These are phyloP conservation scores for Zygosaccharomyces gambellarensis DNA, from an alignment of 805 yeast genomes.

Conservation along the genomic window DNA sequence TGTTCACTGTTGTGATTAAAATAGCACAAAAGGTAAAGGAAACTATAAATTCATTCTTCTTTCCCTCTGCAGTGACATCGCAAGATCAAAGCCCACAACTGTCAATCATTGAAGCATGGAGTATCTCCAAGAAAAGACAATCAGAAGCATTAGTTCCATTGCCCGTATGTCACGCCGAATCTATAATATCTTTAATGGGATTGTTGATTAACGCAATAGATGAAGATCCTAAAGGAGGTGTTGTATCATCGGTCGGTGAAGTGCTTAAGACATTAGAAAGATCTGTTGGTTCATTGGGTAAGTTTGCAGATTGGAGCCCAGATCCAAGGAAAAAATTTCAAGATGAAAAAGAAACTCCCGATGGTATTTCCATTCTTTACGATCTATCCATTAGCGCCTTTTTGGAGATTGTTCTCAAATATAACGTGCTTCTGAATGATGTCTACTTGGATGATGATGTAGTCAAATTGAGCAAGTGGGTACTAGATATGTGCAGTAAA, in stretches of 20 bases:
- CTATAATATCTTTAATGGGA: constrained; percentile 53
- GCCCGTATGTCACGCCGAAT: constrained; percentile 61
- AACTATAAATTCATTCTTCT: constrained; percentile 20
- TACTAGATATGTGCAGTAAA: constrained; percentile 45
- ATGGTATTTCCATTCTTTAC: constrained; percentile 51
- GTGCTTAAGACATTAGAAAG: constrained; percentile 55
- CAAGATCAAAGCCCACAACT: constrained; percentile 15
- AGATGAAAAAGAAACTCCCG: constrained; percentile 25
- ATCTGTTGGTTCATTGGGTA: constrained; percentile 51
- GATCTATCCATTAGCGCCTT: constrained; percentile 62
- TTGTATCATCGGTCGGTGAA: constrained; percentile 53
- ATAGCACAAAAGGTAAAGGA: constrained; percentile 10
- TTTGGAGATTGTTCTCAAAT: constrained; percentile 58
- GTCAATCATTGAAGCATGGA: constrained; percentile 29
- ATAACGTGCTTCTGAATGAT: constrained; percentile 60
- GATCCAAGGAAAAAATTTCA: constrained; percentile 6
- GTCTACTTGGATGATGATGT: constrained; percentile 59
- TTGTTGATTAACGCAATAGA: constrained; percentile 49
- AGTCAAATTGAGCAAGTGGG: constrained; percentile 66
- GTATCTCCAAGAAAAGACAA: constrained; percentile 40
- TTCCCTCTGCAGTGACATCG: constrained; percentile 21
- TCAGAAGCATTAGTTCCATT: constrained; percentile 58
- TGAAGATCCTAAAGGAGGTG: constrained; percentile 56
- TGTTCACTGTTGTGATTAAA: constrained; percentile 15
- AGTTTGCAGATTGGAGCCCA: constrained; percentile 38